Evolutionary conservation across 2,329 filamentous ascomycete genomes (phyloP).

Genomic region (Rhytidhysteron rufulum): DNA sequence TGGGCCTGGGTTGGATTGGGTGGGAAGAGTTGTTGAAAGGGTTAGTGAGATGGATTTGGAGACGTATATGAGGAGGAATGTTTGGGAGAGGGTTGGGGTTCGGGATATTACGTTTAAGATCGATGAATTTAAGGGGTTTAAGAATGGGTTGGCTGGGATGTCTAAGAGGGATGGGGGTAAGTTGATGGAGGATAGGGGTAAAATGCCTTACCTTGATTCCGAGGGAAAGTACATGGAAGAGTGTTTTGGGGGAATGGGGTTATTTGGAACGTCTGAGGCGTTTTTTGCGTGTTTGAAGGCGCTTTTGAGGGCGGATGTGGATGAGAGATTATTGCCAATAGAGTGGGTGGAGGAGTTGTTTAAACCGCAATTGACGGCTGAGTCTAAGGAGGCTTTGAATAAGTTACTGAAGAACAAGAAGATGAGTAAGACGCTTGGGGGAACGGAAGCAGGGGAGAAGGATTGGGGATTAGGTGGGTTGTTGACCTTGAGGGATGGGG

Average conservation of each 20-base stretch:
- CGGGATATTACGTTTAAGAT: constrained; percentile 55
- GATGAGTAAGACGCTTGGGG: constrained; percentile 32
- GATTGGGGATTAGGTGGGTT: constrained; percentile 32
- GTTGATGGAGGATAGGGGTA: constrained; percentile 3
- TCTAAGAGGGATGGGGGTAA: constrained; percentile 16
- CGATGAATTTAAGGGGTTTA: constrained; percentile 16
- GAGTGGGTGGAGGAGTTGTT: constrained; percentile 27
- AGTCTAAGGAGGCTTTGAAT: constrained; percentile 5
- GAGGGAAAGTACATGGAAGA: constrained; percentile 15
- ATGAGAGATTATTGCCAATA: constrained; percentile 23
- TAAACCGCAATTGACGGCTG: constrained; percentile 20
- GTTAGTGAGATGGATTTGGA: constrained; percentile 36
- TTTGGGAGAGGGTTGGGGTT: constrained; percentile 44
- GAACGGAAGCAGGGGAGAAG: constrained; percentile 12
- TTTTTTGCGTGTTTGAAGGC: constrained; percentile 29
- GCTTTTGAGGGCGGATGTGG: constrained; percentile 20
- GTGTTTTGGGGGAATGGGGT: constrained; percentile 24
- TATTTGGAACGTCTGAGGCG: constrained; percentile 17
- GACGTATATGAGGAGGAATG: constrained; percentile 40
- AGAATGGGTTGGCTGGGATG: constrained; percentile 25
- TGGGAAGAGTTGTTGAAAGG: constrained; percentile 42
- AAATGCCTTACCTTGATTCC: constrained; percentile 12
- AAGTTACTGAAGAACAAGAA: constrained; percentile 20
- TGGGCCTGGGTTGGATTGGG: constrained; percentile 44
- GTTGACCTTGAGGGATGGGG: constrained; percentile 15